phyloP scores from a whole-genome alignment of 306 rosid genomes.

The Crataegus laevigata region DNA sequence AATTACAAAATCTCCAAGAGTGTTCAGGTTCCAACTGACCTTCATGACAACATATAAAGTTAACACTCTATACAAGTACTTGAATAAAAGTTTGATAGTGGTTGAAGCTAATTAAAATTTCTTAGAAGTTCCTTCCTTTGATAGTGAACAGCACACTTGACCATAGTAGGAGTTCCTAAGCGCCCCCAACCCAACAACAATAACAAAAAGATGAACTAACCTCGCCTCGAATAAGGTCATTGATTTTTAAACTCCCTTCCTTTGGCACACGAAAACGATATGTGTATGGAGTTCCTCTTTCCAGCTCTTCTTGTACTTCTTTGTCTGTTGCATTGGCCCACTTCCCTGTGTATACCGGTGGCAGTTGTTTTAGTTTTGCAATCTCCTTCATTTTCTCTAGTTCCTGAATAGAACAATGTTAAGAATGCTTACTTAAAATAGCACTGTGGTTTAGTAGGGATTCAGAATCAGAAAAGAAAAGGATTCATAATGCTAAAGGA shows the following conservation, averaged over 20 bases:
- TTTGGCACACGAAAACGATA: conserved; percentile 78
- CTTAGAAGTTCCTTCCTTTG: background rate
- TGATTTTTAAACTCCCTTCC: conserved; percentile 74
- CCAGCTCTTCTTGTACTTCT: conserved; percentile 69
- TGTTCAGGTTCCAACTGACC: conserved; percentile 98
- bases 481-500: background rate
- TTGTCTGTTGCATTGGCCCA: conserved; percentile 63
- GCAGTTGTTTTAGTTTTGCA: conserved; percentile 64
- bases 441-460: background rate
- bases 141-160: background rate
- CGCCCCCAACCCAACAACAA: background rate
- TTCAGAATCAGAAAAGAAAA: background rate
- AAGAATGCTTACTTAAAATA: background rate
- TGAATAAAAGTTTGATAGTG: background rate
- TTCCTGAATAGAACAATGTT: conserved; percentile 40
- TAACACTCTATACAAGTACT: conserved; percentile 22
- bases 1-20: conserved; percentile 94
- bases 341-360: conserved; percentile 85
- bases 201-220: conserved; percentile 29
- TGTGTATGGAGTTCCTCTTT: conserved; percentile 65
- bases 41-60: conserved; percentile 73
- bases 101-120: background rate
- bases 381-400: conserved; percentile 88
- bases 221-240: conserved; percentile 82
- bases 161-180: background rate